These are phyloP conservation scores for Coemansia sp. DNA, from an alignment of 192 early-diverging fungal genomes.

Conservation along the genomic window DNA sequence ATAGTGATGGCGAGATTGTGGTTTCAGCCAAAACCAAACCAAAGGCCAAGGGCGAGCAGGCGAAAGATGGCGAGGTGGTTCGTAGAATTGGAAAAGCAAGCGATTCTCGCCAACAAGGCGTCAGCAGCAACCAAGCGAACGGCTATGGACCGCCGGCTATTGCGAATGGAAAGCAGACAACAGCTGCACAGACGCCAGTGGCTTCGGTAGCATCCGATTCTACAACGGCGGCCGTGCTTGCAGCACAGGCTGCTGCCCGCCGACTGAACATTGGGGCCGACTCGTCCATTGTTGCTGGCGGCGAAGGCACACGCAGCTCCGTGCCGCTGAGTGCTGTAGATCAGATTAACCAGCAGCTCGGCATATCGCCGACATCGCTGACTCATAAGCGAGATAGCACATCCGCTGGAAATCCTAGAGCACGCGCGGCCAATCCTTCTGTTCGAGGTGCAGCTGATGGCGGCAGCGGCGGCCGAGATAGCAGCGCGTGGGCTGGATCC, in stretches of 20 bases:
- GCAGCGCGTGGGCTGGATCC: background rate
- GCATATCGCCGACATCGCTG: conserved; percentile 12
- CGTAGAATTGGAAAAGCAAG: conserved; percentile 63
- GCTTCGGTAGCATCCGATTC: conserved; percentile 2
- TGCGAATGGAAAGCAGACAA: background rate
- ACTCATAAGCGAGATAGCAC: conserved; percentile 1
- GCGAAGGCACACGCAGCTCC: background rate
- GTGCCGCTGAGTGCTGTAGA: conserved; percentile 38
- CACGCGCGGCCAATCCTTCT: background rate
- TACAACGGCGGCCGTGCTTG: conserved; percentile 38
- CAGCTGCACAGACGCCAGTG: background rate
- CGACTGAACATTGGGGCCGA: conserved; percentile 35
- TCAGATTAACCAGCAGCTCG: conserved; percentile 53
- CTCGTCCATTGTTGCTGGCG: background rate
- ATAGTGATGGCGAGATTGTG: conserved; percentile 30
- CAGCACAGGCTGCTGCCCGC: conserved; percentile 46
- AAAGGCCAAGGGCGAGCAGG: conserved; percentile 55
- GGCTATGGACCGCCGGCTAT: background rate
- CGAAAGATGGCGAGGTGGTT: conserved; percentile 49
- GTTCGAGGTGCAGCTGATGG: background rate
- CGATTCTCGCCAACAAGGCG: conserved; percentile 52
- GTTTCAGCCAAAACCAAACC: conserved; percentile 16
- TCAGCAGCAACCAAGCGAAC: conserved; percentile 28
- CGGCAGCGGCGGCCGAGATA: background rate
- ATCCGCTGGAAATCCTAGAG: background rate